Percentiles rank a stretch among this genome's conserved stretches.
These are phyloP conservation scores for Backusella luteola DNA, from an alignment of 192 early-diverging fungal genomes.

Conservation along the genomic window DNA sequence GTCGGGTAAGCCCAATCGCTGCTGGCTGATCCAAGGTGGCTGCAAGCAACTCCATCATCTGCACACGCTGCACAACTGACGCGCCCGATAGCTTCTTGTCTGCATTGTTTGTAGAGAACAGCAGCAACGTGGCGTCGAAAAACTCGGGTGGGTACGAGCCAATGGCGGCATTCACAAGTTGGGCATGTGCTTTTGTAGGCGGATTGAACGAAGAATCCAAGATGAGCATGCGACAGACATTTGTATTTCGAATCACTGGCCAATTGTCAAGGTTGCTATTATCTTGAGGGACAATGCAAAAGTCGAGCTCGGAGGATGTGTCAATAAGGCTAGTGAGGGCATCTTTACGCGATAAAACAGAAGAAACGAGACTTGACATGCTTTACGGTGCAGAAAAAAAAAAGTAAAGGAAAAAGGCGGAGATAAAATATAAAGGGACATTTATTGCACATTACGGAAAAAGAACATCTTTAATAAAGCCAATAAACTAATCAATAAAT, in stretches of 20 bases:
- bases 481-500: too few species aligned
- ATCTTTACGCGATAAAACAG: not conserved
- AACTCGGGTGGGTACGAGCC: constrained; percentile 23
- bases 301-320: not conserved
- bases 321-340: not conserved
- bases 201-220: constrained; percentile 83
- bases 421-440: not conserved
- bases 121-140: constrained; percentile 60
- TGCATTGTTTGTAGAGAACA: constrained; percentile 64
- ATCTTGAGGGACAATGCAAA: not conserved
- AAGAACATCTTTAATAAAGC: not conserved
- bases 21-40: constrained; percentile 33
- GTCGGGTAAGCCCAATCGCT: constrained; percentile 55
- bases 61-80: constrained; percentile 56
- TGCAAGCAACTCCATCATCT: constrained; percentile 71
- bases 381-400: not conserved
- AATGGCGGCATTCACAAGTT: constrained; percentile 49
- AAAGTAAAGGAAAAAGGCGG: not conserved
- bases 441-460: too few species aligned
- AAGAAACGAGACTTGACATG: not conserved
- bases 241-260: not conserved
- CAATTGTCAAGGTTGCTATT: too few species aligned
- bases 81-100: constrained; percentile 65
- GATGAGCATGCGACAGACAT: constrained; percentile 41
- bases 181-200: constrained; percentile 57